These are phyloP conservation scores for Hemerocallis citrina DNA, from an alignment of 106 monocot species.

Conservation along the genomic window DNA sequence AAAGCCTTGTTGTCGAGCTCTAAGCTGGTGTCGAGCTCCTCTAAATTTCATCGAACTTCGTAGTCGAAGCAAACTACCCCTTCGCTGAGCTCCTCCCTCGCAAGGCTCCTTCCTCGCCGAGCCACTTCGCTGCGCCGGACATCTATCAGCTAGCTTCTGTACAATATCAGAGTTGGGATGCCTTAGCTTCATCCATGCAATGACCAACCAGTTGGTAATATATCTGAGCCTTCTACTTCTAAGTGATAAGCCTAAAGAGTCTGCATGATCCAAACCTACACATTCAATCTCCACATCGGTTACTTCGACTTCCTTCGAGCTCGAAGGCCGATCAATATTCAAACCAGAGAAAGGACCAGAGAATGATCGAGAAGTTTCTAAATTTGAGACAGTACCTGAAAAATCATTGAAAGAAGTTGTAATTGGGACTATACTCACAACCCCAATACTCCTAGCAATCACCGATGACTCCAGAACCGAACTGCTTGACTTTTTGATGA, in stretches of 20 bases:
- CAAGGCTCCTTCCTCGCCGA: no score
- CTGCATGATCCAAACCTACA: slow-evolving; percentile 61
- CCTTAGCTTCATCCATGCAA: slow-evolving; percentile 48
- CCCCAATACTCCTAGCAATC: slow-evolving; percentile 38
- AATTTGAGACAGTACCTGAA: slow-evolving; percentile 32
- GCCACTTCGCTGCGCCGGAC: no score
- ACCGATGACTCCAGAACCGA: slow-evolving; percentile 25
- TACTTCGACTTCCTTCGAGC: no score
- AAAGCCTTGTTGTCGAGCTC: no score
- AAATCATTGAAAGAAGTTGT: slow-evolving; percentile 16
- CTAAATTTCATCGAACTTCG: no score
- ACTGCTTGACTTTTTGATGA: slow-evolving; percentile 37
- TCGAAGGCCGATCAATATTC: no score
- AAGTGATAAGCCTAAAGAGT: slow-evolving; percentile 51
- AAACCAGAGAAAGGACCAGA: slow-evolving; percentile 29
- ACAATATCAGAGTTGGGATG: slow-evolving; percentile 56
- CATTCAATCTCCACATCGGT: slow-evolving; percentile 24
- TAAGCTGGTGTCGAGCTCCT: no score
- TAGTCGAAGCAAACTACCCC: no score
- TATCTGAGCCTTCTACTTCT: slow-evolving; percentile 56
- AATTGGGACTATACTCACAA: slow-evolving; percentile 41
- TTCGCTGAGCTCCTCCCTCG: no score
- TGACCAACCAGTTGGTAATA: slow-evolving; percentile 70
- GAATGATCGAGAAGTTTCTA: slow-evolving; percentile 27
- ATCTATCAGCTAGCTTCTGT: no score